Percentiles rank a stretch among this genome's conserved stretches.
These are phyloP conservation scores for Pyrenochaeta sp. DNA, from an alignment of 2,329 filamentous ascomycete genomes.

Conservation along the genomic window DNA sequence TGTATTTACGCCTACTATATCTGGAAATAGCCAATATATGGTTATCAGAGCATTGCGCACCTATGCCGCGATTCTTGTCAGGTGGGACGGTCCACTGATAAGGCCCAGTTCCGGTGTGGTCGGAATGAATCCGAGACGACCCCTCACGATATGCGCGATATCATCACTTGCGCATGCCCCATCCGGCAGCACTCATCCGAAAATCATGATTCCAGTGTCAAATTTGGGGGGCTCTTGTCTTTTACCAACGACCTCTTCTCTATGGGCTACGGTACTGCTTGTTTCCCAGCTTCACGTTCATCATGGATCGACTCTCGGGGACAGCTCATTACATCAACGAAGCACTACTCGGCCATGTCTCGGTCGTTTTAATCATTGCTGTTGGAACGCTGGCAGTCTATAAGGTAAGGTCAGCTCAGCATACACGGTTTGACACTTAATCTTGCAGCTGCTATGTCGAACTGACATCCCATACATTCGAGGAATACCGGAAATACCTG, in stretches of 20 bases:
- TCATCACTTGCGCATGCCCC: not conserved
- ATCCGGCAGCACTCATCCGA: not conserved
- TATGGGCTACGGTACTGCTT: not conserved
- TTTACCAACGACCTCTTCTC: not conserved
- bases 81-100: slow-evolving; percentile 15
- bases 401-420: slow-evolving; percentile 2
- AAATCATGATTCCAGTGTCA: not conserved
- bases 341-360: slow-evolving; percentile 3
- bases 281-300: not conserved
- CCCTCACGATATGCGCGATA: slow-evolving; percentile 18
- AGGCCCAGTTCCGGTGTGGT: slow-evolving; percentile 16
- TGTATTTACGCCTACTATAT: not conserved
- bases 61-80: not conserved
- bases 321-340: slow-evolving; percentile 1
- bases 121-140: slow-evolving; percentile 17
- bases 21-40: too few relatives aligned
- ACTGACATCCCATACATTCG: slow-evolving; percentile 62
- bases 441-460: slow-evolving; percentile 23
- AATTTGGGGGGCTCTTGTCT: not conserved
- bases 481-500: slow-evolving; percentile 61
- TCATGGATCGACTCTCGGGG: slow-evolving; percentile 7
- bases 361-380: not conserved
- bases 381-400: not conserved
- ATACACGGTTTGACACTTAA: not conserved
- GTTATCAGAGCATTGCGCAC: too few relatives aligned